Evolutionary conservation across 345 rosid genomes (phyloP), one percentile per base, ranked within the genome.

Genomic region (Gossypium sturtianum): DNA sequence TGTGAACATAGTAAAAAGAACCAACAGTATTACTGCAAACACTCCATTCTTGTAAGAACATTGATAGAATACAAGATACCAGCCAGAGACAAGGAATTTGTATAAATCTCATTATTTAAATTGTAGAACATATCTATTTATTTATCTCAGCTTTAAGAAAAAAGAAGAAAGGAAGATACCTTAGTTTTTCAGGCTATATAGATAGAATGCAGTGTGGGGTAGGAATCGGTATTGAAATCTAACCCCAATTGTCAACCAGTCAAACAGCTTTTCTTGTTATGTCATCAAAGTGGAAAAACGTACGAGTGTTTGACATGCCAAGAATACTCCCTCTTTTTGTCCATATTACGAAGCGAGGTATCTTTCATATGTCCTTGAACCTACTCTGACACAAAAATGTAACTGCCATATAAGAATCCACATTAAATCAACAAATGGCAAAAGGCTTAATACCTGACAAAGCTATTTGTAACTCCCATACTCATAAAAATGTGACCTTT

Each of bases 361-460:
- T 6, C 44, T 23, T 73, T 25, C 68, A 27, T 12, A 52, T 17
- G 10, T 51, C 72, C 67, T 44, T 60, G 75, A 72, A 59, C 67
- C 74, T 71, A 13, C 74, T 23, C 52, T 44, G 75, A 60, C 68
- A 72, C 53, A 20, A 44, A 34, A 49, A 60, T 1, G 68, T 47
- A 73, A 73, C 75, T 10, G 68, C 58, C 75, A 60, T 47, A 45
- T 4, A 23, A 72, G 75, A 73, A 60, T 73, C 75, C 43, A 16
- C 54, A 72, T 44, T 43, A 72, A 58, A 58, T 72, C 41, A 72
- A 43, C 25, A 57, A 72, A 72, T 58, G 75, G 1, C 52, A 59
- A 38, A 45, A 20, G 17, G 16, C 51, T 38, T 7, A 22, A 20
- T 41, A 43, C 52, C 43, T 13, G 56, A 23, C n/a, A 38, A 71